Evolutionary conservation across 352 stramenopile species (phyloP).

Genomic region (Globisporangium viniferum): DNA sequence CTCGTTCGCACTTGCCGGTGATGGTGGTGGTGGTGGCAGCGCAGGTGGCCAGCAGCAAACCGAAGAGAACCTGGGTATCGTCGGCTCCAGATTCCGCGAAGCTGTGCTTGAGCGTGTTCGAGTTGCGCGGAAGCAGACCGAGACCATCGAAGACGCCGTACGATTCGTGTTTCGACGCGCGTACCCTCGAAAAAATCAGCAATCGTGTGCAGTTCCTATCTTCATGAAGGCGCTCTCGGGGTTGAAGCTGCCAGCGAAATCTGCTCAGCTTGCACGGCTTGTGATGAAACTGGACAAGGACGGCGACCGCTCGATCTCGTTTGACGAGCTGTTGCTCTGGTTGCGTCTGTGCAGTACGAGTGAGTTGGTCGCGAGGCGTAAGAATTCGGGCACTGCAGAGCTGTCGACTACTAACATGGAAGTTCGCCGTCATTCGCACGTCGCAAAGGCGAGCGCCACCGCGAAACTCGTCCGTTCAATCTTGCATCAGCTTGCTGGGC

Average conservation of each 20-base stretch:
- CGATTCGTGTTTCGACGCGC: conserved; percentile 47
- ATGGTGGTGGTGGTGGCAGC: background rate
- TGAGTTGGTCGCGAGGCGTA: background rate
- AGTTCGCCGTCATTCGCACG: background rate
- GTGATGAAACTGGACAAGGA: conserved; percentile 54
- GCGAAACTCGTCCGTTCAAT: conserved; percentile 19
- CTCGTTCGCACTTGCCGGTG: conserved; percentile 58
- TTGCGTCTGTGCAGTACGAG: conserved; percentile 26
- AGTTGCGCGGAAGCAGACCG: conserved; percentile 26
- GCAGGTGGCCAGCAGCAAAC: background rate
- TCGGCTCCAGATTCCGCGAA: conserved; percentile 45
- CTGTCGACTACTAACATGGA: background rate
- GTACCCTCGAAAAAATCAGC: conserved; percentile 27
- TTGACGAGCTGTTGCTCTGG: conserved; percentile 69
- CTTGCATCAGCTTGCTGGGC: conserved; percentile 18
- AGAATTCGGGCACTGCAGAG: background rate
- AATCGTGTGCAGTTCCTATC: conserved; percentile 21
- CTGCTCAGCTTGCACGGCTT: conserved; percentile 48
- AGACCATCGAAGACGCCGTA: conserved; percentile 52
- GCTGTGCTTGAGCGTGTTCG: conserved; percentile 39
- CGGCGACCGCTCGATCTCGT: conserved; percentile 51
- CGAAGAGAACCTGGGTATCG: conserved; percentile 33
- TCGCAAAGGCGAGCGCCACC: conserved; percentile 10
- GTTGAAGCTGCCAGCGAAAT: conserved; percentile 40
- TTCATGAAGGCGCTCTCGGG: conserved; percentile 40